phyloP scores from a whole-genome alignment of 805 yeast genomes.

The Lachancea sp. region DNA sequence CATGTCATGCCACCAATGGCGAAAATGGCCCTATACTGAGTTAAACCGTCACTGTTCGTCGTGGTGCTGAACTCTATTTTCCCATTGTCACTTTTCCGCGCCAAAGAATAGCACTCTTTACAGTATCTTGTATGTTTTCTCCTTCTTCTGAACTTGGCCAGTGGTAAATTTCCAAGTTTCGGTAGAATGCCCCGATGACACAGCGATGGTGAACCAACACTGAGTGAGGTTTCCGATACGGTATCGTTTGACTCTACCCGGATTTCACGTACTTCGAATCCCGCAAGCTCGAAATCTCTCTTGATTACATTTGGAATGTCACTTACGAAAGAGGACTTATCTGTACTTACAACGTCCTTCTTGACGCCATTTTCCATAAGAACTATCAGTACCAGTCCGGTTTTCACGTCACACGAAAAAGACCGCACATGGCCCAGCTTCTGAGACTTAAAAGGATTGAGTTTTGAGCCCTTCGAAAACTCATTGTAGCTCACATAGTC shows the following conservation, averaged over 20 bases:
- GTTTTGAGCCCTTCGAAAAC: neutral
- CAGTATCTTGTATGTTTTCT: constrained; percentile 40
- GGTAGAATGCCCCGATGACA: neutral
- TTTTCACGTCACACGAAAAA: neutral
- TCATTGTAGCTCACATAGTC: no score
- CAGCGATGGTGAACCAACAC: neutral
- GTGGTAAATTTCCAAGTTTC: constrained; percentile 7
- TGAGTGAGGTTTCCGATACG: no score
- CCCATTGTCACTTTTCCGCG: neutral
- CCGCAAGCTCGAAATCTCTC: constrained; percentile 19
- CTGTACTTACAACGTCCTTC: neutral
- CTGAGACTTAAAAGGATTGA: neutral
- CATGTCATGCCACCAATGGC: constrained; percentile 66
- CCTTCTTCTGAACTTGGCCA: constrained; percentile 12
- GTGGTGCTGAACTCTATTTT: neutral
- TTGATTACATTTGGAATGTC: constrained; percentile 16
- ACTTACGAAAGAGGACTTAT: neutral
- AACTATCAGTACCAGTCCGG: neutral
- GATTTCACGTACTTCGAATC: constrained; percentile 9
- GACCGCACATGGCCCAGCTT: neutral
- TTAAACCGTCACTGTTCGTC: neutral
- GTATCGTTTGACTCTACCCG: neutral
- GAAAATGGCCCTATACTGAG: constrained; percentile 42
- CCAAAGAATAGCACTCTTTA: constrained; percentile 36
- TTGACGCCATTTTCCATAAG: neutral